A percentile compares a stretch with the other conserved stretches of the same genome.
phyloP scores from a whole-genome alignment of 768 basidiomycete species.

The Macrocybe gigantea region DNA sequence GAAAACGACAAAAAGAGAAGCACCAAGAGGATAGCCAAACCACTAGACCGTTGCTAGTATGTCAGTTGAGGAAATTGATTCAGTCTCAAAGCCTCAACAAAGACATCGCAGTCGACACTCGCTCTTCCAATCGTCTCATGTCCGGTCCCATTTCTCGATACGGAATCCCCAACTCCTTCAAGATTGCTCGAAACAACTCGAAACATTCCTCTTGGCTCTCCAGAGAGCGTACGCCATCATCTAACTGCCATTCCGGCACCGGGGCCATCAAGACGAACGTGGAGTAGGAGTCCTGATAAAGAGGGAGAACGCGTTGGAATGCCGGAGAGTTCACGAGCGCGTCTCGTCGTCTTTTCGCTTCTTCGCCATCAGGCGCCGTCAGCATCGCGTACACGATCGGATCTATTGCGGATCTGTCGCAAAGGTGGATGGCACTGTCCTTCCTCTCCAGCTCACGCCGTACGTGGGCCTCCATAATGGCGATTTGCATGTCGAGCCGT shows the following conservation, averaged over 20 bases:
- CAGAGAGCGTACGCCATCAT: slow-evolving; percentile 56
- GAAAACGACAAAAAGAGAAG: too few species aligned
- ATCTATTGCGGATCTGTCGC: slow-evolving; percentile 63
- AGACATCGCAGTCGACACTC: slow-evolving; percentile 13
- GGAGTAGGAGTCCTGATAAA: slow-evolving; percentile 40
- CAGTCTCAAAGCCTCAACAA: too few species aligned
- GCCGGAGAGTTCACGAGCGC: slow-evolving; percentile 26
- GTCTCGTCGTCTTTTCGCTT: slow-evolving; percentile 27
- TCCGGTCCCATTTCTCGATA: slow-evolving; percentile 42
- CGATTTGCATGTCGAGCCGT: slow-evolving; percentile 53
- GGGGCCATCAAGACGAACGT: slow-evolving; percentile 50
- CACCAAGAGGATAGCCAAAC: too few species aligned
- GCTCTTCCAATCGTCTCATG: slow-evolving; percentile 33
- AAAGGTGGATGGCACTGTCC: slow-evolving; percentile 32
- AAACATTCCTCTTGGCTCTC: slow-evolving; percentile 40
- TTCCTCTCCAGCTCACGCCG: slow-evolving; percentile 30
- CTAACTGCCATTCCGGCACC: slow-evolving; percentile 53
- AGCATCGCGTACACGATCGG: slow-evolving; percentile 57
- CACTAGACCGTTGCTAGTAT: too few species aligned
- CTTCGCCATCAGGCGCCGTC: slow-evolving; percentile 30
- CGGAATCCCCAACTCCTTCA: slow-evolving; percentile 35
- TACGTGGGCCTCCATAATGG: slow-evolving; percentile 55
- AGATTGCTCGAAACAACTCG: slow-evolving; percentile 29
- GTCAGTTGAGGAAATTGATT: too few species aligned
- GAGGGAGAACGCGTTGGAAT: slow-evolving; percentile 35